Evolutionary conservation across 352 stramenopile genomes (phyloP).

Genomic region (Phytophthora sp.): DNA sequence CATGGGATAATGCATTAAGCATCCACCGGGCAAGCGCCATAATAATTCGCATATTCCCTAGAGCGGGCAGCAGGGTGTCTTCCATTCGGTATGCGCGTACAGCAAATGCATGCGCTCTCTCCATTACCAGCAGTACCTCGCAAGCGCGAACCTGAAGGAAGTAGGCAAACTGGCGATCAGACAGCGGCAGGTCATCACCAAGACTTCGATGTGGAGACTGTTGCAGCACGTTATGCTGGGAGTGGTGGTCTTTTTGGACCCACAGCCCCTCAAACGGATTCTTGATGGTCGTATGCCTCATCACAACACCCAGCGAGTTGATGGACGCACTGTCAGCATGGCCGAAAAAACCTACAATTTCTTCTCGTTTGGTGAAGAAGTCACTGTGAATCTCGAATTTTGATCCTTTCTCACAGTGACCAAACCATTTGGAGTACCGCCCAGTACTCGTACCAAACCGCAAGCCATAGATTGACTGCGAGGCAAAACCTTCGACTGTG

Average conservation of each 20-base stretch:
- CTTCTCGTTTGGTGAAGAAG: slow-evolving; percentile 52
- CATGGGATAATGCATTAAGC: slow-evolving; percentile 70
- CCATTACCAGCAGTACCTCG: slow-evolving; percentile 67
- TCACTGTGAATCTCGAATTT: slow-evolving; percentile 71
- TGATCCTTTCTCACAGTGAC: slow-evolving; percentile 69
- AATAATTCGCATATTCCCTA: slow-evolving; percentile 52
- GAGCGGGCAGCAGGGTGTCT: slow-evolving; percentile 25
- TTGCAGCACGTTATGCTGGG: slow-evolving; percentile 15
- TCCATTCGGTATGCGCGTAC: slow-evolving; percentile 50
- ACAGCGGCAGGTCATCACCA: slow-evolving; percentile 40
- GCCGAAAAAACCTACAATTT: slow-evolving; percentile 76
- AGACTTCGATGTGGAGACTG: slow-evolving; percentile 7
- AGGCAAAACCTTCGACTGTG: slow-evolving; percentile 72
- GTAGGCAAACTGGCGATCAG: slow-evolving; percentile 79
- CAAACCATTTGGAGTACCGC: slow-evolving; percentile 80
- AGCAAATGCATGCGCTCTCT: slow-evolving; percentile 64
- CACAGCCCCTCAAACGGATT: slow-evolving; percentile 86
- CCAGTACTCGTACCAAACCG: slow-evolving; percentile 65
- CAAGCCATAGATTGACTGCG: slow-evolving; percentile 71
- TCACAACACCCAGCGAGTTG: slow-evolving; percentile 68
- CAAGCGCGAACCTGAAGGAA: slow-evolving; percentile 82
- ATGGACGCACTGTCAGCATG: slow-evolving; percentile 70
- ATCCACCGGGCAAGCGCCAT: slow-evolving; percentile 73
- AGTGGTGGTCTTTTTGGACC: slow-evolving; percentile 42
- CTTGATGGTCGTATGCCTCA: slow-evolving; percentile 65